phyloP scores from a whole-genome alignment of 495 filamentous ascomycete species.

The Elasticomyces elasticus region DNA sequence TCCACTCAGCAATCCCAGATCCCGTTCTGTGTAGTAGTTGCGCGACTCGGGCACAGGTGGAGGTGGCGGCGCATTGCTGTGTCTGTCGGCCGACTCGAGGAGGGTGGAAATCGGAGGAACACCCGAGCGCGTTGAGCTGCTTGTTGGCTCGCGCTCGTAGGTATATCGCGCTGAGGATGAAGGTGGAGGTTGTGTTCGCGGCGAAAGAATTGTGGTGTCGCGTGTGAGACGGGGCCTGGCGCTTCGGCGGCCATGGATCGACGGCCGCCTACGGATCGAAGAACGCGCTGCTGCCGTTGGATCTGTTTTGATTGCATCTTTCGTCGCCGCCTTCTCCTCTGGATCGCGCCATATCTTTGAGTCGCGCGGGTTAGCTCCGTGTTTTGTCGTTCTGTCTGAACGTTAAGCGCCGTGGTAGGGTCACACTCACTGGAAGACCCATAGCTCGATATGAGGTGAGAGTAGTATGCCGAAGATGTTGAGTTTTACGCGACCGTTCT shows the following conservation, averaged over 20 bases:
- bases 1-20: background rate
- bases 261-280: constrained; percentile 45
- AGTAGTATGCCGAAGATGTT: background rate
- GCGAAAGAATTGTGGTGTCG: constrained; percentile 5
- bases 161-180: constrained; percentile 7
- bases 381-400: background rate
- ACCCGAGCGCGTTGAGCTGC: background rate
- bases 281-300: constrained; percentile 56
- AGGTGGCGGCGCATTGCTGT: background rate
- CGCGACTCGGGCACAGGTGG: constrained; percentile 12
- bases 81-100: constrained; percentile 15
- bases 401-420: background rate
- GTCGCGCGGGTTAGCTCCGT: constrained; percentile 20
- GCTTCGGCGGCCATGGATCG: constrained; percentile 12
- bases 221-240: constrained; percentile 10
- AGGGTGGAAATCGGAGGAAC: constrained; percentile 18
- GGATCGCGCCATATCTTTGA: constrained; percentile 51
- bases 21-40: constrained; percentile 5
- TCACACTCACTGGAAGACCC: constrained; percentile 66
- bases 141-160: constrained; percentile 16
- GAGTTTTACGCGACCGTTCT: constrained; percentile 5
- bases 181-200: background rate
- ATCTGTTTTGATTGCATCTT: constrained; percentile 46
- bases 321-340: constrained; percentile 37
- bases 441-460: constrained; percentile 26